phyloP scores from a whole-genome alignment of 2,329 filamentous ascomycete genomes.

The Penicillium sclerotigenum region DNA sequence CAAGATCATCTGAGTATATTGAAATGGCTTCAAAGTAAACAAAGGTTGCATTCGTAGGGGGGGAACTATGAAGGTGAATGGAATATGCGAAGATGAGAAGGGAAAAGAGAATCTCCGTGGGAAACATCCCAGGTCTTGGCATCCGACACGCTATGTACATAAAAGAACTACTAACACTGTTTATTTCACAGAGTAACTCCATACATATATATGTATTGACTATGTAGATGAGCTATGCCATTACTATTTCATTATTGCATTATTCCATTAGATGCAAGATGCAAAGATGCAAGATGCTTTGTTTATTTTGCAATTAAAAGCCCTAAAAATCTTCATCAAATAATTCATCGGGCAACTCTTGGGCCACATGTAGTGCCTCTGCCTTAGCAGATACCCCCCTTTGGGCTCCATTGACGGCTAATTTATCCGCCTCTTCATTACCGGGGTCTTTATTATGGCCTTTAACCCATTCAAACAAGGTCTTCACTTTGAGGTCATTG shows the following conservation, averaged over 20 bases:
- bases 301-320: neutral
- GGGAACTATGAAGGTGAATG: neutral
- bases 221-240: neutral
- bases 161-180: no score
- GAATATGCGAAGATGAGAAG: neutral
- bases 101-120: neutral
- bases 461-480: constrained; percentile 83
- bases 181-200: no score
- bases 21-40: neutral
- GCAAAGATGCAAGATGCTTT: neutral
- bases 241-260: neutral
- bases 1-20: constrained; percentile 17
- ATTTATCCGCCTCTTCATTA: constrained; percentile 74
- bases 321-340: constrained; percentile 27
- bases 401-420: constrained; percentile 68
- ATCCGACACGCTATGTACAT: neutral
- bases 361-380: constrained; percentile 23
- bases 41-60: neutral
- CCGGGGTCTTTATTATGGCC: constrained; percentile 72
- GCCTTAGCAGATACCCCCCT: constrained; percentile 33
- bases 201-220: neutral
- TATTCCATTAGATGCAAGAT: neutral
- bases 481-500: constrained; percentile 57
- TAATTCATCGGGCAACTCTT: constrained; percentile 26
- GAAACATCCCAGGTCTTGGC: neutral